Conservation (phyloP, 805 yeast genomes). For the Spathaspora boniae region DNA sequence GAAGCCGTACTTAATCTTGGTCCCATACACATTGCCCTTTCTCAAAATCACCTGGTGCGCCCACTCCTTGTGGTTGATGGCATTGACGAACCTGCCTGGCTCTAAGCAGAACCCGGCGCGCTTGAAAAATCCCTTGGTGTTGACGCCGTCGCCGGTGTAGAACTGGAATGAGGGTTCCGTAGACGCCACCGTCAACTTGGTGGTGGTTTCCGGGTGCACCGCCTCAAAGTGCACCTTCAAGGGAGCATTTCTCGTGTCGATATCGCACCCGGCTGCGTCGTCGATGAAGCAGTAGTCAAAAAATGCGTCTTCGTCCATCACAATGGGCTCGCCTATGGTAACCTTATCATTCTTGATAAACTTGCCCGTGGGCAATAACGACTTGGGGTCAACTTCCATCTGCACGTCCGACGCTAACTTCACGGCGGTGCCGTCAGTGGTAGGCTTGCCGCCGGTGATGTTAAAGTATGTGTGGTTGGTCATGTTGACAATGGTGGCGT, state of each 20-base stretch:
- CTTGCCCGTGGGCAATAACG: constrained; percentile 46
- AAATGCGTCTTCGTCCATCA: constrained; percentile 21
- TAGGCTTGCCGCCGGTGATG: constrained; percentile 26
- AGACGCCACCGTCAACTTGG: constrained; percentile 42
- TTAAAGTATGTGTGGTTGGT: constrained; percentile 67
- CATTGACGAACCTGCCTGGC: constrained; percentile 57
- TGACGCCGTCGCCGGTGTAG: constrained; percentile 56
- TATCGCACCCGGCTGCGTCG: constrained; percentile 24
- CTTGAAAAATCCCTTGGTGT: constrained; percentile 34
- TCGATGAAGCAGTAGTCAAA: constrained; percentile 50
- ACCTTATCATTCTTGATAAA: constrained; percentile 21
- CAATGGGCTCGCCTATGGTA: constrained; percentile 18
- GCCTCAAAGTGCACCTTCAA: constrained; percentile 41
- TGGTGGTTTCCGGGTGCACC: constrained; percentile 40
- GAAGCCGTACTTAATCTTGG: constrained; percentile 33
- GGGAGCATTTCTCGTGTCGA: constrained; percentile 46
- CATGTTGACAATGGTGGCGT: constrained; percentile 51
- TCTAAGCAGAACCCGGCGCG: constrained; percentile 60
- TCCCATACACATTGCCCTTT: constrained; percentile 53
- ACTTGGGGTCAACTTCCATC: constrained; percentile 38
- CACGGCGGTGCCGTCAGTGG: constrained; percentile 27
- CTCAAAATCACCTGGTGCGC: constrained; percentile 41
- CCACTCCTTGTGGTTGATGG: constrained; percentile 48
- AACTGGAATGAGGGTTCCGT: constrained; percentile 69
- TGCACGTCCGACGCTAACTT: constrained; percentile 35